A percentile compares a stretch with the other conserved stretches of the same genome.
These are phyloP conservation scores for Botryotinia calthae DNA, from an alignment of 2,329 filamentous ascomycete genomes.

Conservation along the genomic window DNA sequence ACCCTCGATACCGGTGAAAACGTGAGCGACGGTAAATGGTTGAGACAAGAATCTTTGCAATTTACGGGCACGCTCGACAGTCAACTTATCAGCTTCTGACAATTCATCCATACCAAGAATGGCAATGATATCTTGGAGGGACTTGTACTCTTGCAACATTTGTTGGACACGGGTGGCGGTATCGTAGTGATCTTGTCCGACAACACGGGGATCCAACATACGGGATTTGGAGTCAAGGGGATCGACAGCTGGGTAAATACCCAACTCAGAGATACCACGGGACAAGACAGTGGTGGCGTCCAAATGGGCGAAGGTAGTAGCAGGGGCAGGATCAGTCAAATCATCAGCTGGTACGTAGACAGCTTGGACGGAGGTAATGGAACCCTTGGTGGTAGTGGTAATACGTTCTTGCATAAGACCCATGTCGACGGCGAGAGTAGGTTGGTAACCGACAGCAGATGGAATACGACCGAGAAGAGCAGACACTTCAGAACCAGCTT, in stretches of 20 bases:
- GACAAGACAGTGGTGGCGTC: conserved; percentile 99
- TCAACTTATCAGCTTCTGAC: conserved; percentile 98
- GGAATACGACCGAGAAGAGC: conserved; percentile 98
- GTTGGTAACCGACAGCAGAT: conserved; percentile 99
- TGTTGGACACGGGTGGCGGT: conserved; percentile 94
- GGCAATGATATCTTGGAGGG: conserved; percentile 99
- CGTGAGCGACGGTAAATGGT: conserved; percentile 86
- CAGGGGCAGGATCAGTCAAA: conserved; percentile 99
- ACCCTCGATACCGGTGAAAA: conserved; percentile 76
- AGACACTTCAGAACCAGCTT: conserved; percentile 99
- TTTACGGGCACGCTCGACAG: conserved; percentile 99
- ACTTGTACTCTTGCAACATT: conserved; percentile 99
- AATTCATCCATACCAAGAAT: conserved; percentile 99
- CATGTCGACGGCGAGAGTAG: conserved; percentile 98
- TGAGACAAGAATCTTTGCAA: conserved; percentile 99
- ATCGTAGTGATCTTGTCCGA: conserved; percentile 97
- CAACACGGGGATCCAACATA: conserved; percentile 98
- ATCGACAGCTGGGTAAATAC: conserved; percentile 99
- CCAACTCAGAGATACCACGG: conserved; percentile 99
- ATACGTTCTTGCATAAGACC: conserved; percentile 99
- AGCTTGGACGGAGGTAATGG: conserved; percentile 99
- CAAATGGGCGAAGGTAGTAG: conserved; percentile 99
- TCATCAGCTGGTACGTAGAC: conserved; percentile 99
- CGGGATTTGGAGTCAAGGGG: conserved; percentile 99
- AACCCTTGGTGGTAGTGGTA: conserved; percentile 98